Percentiles rank a stretch among this genome's conserved stretches.
These are phyloP conservation scores for Chiua virens DNA, from an alignment of 768 basidiomycete species.

Conservation along the genomic window DNA sequence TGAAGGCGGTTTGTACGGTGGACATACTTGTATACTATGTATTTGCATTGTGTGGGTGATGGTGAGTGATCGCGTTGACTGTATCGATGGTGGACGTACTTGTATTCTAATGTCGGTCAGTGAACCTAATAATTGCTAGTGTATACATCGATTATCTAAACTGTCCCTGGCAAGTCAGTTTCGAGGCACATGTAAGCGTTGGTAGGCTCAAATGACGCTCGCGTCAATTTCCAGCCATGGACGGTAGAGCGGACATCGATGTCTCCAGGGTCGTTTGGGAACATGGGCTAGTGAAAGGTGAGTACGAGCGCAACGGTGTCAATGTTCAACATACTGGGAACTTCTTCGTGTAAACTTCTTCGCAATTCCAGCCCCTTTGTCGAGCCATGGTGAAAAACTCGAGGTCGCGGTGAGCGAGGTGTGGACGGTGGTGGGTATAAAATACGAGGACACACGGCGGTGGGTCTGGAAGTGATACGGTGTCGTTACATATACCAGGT, in stretches of 20 bases:
- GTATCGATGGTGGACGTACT: too few species aligned
- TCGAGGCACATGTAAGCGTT: too few species aligned
- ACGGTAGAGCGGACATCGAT: constrained; percentile 77
- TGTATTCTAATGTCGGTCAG: too few species aligned
- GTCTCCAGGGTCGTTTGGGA: constrained; percentile 82
- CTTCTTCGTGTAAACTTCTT: constrained; percentile 61
- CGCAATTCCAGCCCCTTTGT: constrained; percentile 66
- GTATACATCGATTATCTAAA: too few species aligned
- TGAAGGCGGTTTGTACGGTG: not conserved
- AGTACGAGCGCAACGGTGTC: not conserved
- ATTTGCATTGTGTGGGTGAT: too few species aligned
- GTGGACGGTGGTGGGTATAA: constrained; percentile 87
- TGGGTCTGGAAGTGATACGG: constrained; percentile 4
- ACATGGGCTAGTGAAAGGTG: constrained; percentile 67
- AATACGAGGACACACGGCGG: constrained; percentile 69
- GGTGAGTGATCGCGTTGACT: too few species aligned
- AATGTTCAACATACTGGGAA: constrained; percentile 51
- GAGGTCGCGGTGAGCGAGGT: constrained; percentile 79
- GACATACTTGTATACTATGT: not conserved
- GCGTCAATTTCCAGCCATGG: constrained; percentile 73
- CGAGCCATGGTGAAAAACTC: constrained; percentile 72
- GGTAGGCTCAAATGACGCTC: not conserved
- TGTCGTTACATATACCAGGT: constrained; percentile 16
- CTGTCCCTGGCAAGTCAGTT: too few species aligned
- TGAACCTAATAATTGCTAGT: too few species aligned